Percentiles rank a stretch among this genome's conserved stretches.
phyloP scores from a whole-genome alignment of 768 basidiomycete genomes.

The Amanita subjunquillea region DNA sequence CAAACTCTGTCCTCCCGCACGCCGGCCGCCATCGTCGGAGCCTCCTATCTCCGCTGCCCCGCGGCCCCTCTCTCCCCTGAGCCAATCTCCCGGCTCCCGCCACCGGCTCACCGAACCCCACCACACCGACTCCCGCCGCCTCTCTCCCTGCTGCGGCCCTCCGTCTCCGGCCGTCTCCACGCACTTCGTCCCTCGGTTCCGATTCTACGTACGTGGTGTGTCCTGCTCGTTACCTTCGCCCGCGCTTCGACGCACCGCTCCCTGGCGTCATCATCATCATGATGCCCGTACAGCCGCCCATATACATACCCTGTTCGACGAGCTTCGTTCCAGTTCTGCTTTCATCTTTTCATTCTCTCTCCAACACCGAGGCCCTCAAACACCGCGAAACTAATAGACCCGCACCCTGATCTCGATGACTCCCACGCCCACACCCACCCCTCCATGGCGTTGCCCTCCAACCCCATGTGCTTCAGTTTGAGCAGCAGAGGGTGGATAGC shows the following conservation, averaged over 20 bases:
- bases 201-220: no score
- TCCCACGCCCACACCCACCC: not conserved
- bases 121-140: not conserved
- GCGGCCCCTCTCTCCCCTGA: not conserved
- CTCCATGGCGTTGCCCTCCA: not conserved
- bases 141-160: not conserved
- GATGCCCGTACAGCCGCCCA: no score
- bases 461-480: not conserved
- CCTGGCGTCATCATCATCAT: no score
- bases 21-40: not conserved
- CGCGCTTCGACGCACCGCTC: no score
- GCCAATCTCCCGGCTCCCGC: not conserved
- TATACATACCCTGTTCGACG: no score
- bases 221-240: no score
- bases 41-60: not conserved
- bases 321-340: no score
- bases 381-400: not conserved
- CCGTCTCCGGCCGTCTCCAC: not conserved
- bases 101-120: not conserved
- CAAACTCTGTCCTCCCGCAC: not conserved
- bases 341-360: no score
- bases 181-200: no score
- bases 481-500: no score
- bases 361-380: not conserved
- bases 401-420: not conserved